A percentile compares a stretch with the other conserved stretches of the same genome.
Conservation (phyloP, 257 asterid genomes). For the Cordia subcordata region DNA sequence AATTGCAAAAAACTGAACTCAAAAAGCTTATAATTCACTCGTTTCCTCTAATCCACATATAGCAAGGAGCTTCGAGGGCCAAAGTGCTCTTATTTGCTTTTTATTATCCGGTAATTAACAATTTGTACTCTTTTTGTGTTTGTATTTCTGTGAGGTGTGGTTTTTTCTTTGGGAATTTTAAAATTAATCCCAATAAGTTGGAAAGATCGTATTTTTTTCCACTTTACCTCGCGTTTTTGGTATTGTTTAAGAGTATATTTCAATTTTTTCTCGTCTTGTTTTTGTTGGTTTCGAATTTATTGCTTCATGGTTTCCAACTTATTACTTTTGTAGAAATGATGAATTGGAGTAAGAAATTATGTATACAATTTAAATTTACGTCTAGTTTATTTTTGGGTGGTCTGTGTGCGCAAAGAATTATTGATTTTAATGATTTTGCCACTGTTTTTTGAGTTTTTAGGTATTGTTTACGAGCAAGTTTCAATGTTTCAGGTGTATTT, state of each 20-base stretch:
- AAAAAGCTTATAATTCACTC: too few species aligned
- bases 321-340: background rate
- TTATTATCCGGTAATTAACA: background rate
- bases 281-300: too few species aligned
- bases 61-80: too few species aligned
- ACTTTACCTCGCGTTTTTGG: background rate
- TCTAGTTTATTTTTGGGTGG: too few species aligned
- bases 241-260: background rate
- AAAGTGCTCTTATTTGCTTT: background rate
- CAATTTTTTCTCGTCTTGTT: too few species aligned
- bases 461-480: background rate
- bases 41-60: too few species aligned
- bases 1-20: too few species aligned
- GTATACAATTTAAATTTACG: too few species aligned
- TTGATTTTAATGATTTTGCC: too few species aligned
- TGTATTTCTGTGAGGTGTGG: background rate
- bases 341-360: too few species aligned
- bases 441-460: background rate
- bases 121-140: background rate
- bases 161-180: background rate
- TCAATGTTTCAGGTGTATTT: background rate
- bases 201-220: background rate
- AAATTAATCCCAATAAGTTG: background rate
- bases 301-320: background rate
- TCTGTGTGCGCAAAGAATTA: too few species aligned